Base-by-base conservation (phyloP, 345 rosid genomes). In the Erucastrum elatum region DNA sequence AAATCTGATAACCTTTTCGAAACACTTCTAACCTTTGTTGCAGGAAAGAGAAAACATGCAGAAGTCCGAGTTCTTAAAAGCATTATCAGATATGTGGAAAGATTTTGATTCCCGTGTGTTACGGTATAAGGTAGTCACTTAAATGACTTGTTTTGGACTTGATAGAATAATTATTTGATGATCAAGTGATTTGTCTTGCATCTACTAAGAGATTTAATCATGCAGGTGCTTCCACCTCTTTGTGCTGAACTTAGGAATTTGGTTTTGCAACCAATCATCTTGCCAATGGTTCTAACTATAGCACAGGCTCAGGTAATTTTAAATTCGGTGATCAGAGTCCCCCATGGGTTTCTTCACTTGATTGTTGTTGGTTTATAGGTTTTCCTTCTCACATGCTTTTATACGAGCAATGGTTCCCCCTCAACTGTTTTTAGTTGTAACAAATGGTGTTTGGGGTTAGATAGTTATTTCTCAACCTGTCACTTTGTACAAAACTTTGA, bases 1-100 rank as follows among this genome's bases (percentile, higher is more conserved):
- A 8, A 41, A 13, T 60, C 56, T 55, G 72, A 33, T 58, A 64
- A 66, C 65, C 37, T 68, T 78, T 63, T 31, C 30, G 30, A 29
- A 29, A 29, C 30, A 29, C 10, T 37, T 39, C 2, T 8, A 39
- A 39, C 46, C 74, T 56, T 71, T 64, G 56, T 73, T 84, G 75
- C 85, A 95, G 99, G 99, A 87, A 87, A 85, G 98, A 84, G 98
- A 95, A 70, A 95, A 95, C 81, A 87, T 90, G 94, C 99, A 93
- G 86, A 95, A 95, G 84, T 87, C 99, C n/a, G 99, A 95, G 82
- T 95, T 95, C 81, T 80, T 95, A 80, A 95, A 95, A 87, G 99
- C 98, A 66, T 85, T 95, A 73, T 87, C 97, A 81, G 97, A 91
- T 82, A 95, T 95, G 98, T 95, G 99, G 99, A 95, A 93, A 87